These are phyloP conservation scores for Penicillium subrubescens DNA, from an alignment of 495 filamentous ascomycete species.

Conservation along the genomic window DNA sequence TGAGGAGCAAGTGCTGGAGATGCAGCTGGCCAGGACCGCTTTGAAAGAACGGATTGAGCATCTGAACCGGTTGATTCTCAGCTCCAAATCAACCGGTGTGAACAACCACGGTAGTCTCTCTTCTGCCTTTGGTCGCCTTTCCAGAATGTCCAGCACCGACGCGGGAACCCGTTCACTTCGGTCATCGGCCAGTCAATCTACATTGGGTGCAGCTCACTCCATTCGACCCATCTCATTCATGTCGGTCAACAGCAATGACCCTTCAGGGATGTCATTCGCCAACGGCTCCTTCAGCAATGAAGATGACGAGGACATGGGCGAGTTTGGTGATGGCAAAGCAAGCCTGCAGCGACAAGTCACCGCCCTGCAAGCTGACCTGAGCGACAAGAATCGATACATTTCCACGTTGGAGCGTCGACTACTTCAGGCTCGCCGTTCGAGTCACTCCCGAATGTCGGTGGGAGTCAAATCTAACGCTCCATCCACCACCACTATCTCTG, in stretches of 20 bases:
- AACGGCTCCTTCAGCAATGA: constrained; percentile 42
- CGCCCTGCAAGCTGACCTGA: constrained; percentile 88
- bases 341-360: constrained; percentile 78
- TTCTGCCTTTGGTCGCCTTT: constrained; percentile 70
- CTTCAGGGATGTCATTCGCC: constrained; percentile 39
- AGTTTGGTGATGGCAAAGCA: constrained; percentile 87
- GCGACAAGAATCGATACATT: constrained; percentile 96
- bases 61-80: constrained; percentile 91
- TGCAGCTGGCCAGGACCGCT: constrained; percentile 94
- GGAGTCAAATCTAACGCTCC: constrained; percentile 53
- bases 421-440: constrained; percentile 87
- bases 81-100: constrained; percentile 92
- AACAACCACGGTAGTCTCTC: constrained; percentile 74
- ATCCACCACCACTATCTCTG: constrained; percentile 58
- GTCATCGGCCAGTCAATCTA: constrained; percentile 75
- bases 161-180: constrained; percentile 60
- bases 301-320: constrained; percentile 76
- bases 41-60: constrained; percentile 97
- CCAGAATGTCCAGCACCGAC: constrained; percentile 57
- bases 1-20: constrained; percentile 96
- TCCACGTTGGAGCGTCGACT: constrained; percentile 88
- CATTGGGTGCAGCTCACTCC: constrained; percentile 53
- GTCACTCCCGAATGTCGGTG: constrained; percentile 80
- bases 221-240: constrained; percentile 68
- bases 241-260: constrained; percentile 52